phyloP scores from a whole-genome alignment of 768 basidiomycete species.

The Neoboletus magnificus region DNA sequence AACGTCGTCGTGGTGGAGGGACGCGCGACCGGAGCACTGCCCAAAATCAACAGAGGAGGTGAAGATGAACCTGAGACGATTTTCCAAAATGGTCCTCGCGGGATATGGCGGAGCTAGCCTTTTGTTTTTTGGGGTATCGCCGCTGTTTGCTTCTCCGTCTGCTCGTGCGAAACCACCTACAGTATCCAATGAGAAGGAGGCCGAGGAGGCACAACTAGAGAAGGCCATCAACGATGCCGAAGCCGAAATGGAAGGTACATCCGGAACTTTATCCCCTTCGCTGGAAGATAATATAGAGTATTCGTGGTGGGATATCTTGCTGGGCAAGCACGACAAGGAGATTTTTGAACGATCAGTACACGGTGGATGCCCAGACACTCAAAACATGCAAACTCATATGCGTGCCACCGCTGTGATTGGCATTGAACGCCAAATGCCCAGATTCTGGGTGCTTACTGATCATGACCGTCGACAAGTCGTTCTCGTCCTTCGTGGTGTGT shows the following conservation, averaged over 20 bases:
- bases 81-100: constrained; percentile 80
- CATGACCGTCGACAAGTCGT: constrained; percentile 72
- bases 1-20: constrained; percentile 24
- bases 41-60: constrained; percentile 45
- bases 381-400: constrained; percentile 37
- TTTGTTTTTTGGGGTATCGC: constrained; percentile 72
- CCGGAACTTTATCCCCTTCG: constrained; percentile 30
- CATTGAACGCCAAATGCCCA: constrained; percentile 67
- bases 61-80: constrained; percentile 66
- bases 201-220: constrained; percentile 61
- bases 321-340: constrained; percentile 79
- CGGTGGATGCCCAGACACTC: constrained; percentile 13
- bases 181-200: constrained; percentile 39
- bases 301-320: constrained; percentile 81
- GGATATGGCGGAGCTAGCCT: constrained; percentile 82
- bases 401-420: constrained; percentile 62
- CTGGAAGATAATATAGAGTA: constrained; percentile 38
- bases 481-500: constrained; percentile 63
- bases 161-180: constrained; percentile 25
- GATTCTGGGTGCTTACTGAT: constrained; percentile 85
- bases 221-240: constrained; percentile 70
- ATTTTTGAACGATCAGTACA: constrained; percentile 68
- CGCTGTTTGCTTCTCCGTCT: constrained; percentile 27
- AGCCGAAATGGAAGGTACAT: constrained; percentile 47
- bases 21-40: constrained; percentile 20